phyloP scores from a whole-genome alignment of 176 grass and related monocot genomes.

The Secale cereale region DNA sequence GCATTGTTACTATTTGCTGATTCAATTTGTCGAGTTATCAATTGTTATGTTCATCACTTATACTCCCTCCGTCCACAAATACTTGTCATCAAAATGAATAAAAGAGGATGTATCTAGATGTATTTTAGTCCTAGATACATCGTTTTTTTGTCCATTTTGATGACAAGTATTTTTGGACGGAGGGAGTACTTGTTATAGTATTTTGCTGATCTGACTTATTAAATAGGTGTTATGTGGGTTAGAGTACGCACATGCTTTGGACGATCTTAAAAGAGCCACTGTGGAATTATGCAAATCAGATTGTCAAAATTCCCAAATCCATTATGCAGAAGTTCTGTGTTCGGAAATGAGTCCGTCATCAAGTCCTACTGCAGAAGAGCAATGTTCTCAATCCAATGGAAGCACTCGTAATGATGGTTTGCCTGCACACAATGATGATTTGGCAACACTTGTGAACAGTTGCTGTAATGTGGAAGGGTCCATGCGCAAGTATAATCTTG shows the following conservation, averaged over 20 bases:
- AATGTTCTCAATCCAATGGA: conserved; percentile 7
- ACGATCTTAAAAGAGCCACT: conserved; percentile 47
- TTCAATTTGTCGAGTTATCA: neutral
- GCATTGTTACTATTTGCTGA: neutral
- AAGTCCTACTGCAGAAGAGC: conserved; percentile 30
- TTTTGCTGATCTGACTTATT: neutral
- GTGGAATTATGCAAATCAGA: conserved; percentile 36
- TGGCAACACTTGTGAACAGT: conserved; percentile 32
- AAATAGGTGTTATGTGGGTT: conserved; percentile 81
- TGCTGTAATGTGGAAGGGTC: conserved; percentile 32
- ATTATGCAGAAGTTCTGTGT: conserved; percentile 58
- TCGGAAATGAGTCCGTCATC: conserved; percentile 64
- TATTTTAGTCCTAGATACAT: no score
- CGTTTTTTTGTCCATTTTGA: no score
- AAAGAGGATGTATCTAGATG: no score
- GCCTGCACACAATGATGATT: conserved; percentile 30
- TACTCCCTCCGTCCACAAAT: no score
- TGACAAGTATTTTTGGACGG: no score
- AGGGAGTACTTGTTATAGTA: conserved; percentile 11
- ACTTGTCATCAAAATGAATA: no score
- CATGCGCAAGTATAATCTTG: conserved; percentile 51
- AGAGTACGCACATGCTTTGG: conserved; percentile 72
- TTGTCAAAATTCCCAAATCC: conserved; percentile 31
- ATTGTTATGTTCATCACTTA: neutral
- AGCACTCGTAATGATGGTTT: neutral